A percentile compares a stretch with the other conserved stretches of the same genome.
phyloP scores from a whole-genome alignment of 2,329 filamentous ascomycete species.

The Botrytis paeoniae region DNA sequence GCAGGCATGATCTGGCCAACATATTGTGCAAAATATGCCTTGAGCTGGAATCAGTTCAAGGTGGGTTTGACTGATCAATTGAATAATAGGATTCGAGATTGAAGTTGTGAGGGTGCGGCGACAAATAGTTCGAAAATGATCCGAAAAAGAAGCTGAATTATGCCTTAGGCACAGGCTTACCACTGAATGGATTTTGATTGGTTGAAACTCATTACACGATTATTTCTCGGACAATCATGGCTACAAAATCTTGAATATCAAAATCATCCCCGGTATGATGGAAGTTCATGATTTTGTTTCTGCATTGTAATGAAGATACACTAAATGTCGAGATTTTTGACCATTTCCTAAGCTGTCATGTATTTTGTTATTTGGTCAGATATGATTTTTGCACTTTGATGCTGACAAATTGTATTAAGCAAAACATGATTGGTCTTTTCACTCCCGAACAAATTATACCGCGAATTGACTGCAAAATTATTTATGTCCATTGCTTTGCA shows the following conservation, averaged over 20 bases:
- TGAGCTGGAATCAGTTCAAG: slow-evolving; percentile 35
- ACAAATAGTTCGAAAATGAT: slow-evolving; percentile 19
- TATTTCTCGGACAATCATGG: slow-evolving; percentile 13
- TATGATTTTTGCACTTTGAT: too few relatives aligned
- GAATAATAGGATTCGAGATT: slow-evolving; percentile 33
- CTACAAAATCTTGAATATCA: background rate
- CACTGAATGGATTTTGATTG: slow-evolving; percentile 16
- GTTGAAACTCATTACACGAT: slow-evolving; percentile 7
- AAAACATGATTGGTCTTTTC: slow-evolving; percentile 3
- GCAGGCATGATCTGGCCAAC: slow-evolving; percentile 90
- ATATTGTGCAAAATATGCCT: slow-evolving; percentile 55
- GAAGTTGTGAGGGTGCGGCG: slow-evolving; percentile 25
- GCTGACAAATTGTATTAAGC: slow-evolving; percentile 4
- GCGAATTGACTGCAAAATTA: background rate
- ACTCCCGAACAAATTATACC: background rate
- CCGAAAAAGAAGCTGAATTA: slow-evolving; percentile 19
- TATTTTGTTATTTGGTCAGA: background rate
- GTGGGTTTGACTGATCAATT: slow-evolving; percentile 34
- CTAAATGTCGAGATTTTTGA: background rate
- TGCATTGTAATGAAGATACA: background rate
- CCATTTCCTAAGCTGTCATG: background rate
- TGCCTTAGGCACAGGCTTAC: slow-evolving; percentile 20
- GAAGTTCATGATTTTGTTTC: background rate
- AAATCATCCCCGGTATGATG: background rate
- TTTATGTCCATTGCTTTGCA: background rate